Evolutionary conservation across 495 filamentous ascomycete genomes (phyloP).

Genomic region (Neurospora terricola): DNA sequence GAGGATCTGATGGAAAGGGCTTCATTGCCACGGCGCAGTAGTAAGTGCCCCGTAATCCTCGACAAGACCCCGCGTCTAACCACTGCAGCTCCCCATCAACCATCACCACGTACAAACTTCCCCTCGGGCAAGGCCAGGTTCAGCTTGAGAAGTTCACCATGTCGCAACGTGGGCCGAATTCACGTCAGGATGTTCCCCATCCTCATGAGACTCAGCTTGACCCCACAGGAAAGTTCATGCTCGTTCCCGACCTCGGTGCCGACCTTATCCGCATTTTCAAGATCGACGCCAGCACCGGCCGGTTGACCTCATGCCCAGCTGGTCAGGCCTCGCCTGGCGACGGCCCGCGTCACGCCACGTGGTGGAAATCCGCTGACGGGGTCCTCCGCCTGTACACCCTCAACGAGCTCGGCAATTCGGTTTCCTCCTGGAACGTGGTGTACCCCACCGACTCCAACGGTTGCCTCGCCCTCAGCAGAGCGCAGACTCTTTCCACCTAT

Average conservation of each 20-base stretch:
- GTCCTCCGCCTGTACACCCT: constrained; percentile 30
- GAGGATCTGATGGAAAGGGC: constrained; percentile 25
- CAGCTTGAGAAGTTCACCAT: constrained; percentile 49
- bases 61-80: not conserved
- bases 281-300: constrained; percentile 37
- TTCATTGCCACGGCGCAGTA: constrained; percentile 40
- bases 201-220: constrained; percentile 61
- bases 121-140: constrained; percentile 11
- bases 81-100: constrained; percentile 30
- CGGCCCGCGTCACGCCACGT: constrained; percentile 36
- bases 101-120: constrained; percentile 31
- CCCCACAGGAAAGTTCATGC: constrained; percentile 52
- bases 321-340: constrained; percentile 28
- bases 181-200: constrained; percentile 58
- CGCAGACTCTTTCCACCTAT: constrained; percentile 30
- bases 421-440: constrained; percentile 30
- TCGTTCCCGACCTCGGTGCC: constrained; percentile 63
- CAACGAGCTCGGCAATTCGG: constrained; percentile 40
- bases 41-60: constrained; percentile 18
- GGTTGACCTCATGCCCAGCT: constrained; percentile 25
- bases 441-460: constrained; percentile 21
- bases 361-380: constrained; percentile 27
- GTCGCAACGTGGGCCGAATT: constrained; percentile 36
- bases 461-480: constrained; percentile 24
- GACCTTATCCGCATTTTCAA: constrained; percentile 55